phyloP scores from a whole-genome alignment of 2,329 filamentous ascomycete genomes.

The Colletotrichum cuscutae region DNA sequence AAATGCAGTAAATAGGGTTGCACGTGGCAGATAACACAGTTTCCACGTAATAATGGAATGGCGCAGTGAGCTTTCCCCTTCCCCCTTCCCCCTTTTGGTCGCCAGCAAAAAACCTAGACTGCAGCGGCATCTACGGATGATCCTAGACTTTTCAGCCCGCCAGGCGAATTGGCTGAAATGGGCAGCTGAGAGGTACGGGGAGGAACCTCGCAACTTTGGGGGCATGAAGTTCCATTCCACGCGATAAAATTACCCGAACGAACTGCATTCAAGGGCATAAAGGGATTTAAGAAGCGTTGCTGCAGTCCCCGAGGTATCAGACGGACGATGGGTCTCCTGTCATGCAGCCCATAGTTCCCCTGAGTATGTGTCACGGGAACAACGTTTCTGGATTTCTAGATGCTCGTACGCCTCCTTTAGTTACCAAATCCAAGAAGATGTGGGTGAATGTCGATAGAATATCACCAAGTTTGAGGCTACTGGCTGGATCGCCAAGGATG shows the following conservation, averaged over 20 bases:
- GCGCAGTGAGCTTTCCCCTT: background rate
- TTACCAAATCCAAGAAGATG: too few species aligned
- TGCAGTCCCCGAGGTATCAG: conserved; percentile 18
- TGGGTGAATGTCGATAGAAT: background rate
- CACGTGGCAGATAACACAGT: background rate
- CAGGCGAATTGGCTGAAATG: background rate
- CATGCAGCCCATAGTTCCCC: background rate
- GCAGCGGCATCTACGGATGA: conserved; percentile 15
- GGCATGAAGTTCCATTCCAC: background rate
- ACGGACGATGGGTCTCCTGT: conserved; percentile 6
- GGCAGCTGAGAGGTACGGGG: conserved; percentile 5
- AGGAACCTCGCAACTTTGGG: background rate
- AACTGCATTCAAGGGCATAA: conserved; percentile 6
- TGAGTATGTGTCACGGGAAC: background rate
- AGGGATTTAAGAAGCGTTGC: background rate
- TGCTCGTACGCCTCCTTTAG: too few species aligned
- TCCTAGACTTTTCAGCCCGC: conserved; percentile 15
- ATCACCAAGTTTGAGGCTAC: background rate
- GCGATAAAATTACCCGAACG: background rate
- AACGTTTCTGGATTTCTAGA: background rate
- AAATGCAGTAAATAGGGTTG: background rate
- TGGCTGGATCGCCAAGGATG: conserved; percentile 28
- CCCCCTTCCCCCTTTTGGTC: background rate
- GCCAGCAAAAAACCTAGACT: background rate
- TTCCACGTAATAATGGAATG: background rate